Evolutionary conservation across 495 filamentous ascomycete genomes (phyloP).

Genomic region (Hypoxylon perforatum): DNA sequence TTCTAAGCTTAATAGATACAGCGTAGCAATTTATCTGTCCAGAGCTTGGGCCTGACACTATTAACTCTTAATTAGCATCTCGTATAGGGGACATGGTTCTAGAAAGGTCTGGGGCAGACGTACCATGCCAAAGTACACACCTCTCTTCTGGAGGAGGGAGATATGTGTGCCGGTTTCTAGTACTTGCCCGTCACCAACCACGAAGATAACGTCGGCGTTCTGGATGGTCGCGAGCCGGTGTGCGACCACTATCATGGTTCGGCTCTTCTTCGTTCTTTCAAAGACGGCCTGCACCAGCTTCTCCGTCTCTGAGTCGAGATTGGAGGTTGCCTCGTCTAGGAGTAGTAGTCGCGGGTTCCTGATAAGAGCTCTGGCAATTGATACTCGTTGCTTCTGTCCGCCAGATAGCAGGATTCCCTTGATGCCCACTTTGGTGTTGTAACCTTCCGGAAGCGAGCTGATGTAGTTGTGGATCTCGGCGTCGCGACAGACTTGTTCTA

Average conservation of each 20-base stretch:
- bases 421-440: conserved; percentile 71
- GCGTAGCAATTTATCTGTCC: conserved; percentile 49
- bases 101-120: conserved; percentile 39
- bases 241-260: conserved; percentile 83
- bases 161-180: conserved; percentile 65
- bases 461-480: conserved; percentile 71
- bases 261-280: conserved; percentile 68
- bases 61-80: conserved; percentile 30
- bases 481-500: conserved; percentile 62
- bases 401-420: conserved; percentile 76
- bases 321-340: conserved; percentile 83
- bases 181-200: conserved; percentile 64
- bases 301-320: conserved; percentile 80
- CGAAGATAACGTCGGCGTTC: conserved; percentile 68
- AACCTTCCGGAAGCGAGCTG: conserved; percentile 66
- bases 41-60: conserved; percentile 63
- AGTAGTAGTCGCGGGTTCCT: conserved; percentile 78
- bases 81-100: neutral
- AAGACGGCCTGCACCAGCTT: conserved; percentile 77
- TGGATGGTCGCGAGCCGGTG: conserved; percentile 69
- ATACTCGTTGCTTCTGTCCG: conserved; percentile 80
- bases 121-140: conserved; percentile 68
- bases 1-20: conserved; percentile 15
- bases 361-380: conserved; percentile 80
- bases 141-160: conserved; percentile 58